Evolutionary conservation across 768 basidiomycete species (phyloP).

Genomic region (Pulveroboletus frians): DNA sequence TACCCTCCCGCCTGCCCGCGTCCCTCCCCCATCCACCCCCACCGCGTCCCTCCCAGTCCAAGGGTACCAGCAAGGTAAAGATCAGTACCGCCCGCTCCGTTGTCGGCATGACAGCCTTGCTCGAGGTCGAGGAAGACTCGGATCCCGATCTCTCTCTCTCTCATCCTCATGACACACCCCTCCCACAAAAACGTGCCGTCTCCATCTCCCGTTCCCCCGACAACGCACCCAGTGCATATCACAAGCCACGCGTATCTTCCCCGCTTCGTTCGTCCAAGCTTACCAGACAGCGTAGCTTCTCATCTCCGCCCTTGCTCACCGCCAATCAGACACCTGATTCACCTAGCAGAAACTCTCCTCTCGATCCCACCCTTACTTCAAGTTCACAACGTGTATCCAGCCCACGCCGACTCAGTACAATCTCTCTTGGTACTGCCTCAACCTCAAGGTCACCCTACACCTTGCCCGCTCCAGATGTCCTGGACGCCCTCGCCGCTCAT

Average conservation of each 20-base stretch:
- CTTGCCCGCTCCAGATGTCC: conserved; percentile 24
- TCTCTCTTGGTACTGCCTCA: conserved; percentile 14
- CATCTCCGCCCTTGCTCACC: conserved; percentile 23
- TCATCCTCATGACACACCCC: neutral
- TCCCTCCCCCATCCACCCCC: conserved; percentile 11
- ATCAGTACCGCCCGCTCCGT: conserved; percentile 39
- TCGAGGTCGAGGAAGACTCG: conserved; percentile 49
- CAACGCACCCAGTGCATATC: conserved; percentile 6
- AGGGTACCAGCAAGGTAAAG: conserved; percentile 25
- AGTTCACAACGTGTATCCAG: conserved; percentile 6
- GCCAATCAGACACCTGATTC: conserved; percentile 3
- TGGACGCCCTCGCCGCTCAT: conserved; percentile 32
- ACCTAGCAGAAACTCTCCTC: neutral
- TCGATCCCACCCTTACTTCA: conserved; percentile 6
- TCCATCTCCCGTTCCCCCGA: conserved; percentile 12
- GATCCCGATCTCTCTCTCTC: conserved; percentile 20
- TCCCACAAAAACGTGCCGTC: conserved; percentile 16
- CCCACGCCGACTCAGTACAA: conserved; percentile 13
- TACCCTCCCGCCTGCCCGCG: conserved; percentile 11
- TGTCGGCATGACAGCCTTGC: conserved; percentile 48
- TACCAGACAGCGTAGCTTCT: conserved; percentile 27
- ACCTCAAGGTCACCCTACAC: conserved; percentile 32
- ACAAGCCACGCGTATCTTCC: conserved; percentile 21
- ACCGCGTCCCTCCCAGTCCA: conserved; percentile 25
- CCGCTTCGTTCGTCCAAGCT: conserved; percentile 25